Evolutionary conservation across 371 early-diverging fungal genomes (phyloP), one percentile per base, ranked within the genome.

Genomic region (Haplosporangium sp.): DNA sequence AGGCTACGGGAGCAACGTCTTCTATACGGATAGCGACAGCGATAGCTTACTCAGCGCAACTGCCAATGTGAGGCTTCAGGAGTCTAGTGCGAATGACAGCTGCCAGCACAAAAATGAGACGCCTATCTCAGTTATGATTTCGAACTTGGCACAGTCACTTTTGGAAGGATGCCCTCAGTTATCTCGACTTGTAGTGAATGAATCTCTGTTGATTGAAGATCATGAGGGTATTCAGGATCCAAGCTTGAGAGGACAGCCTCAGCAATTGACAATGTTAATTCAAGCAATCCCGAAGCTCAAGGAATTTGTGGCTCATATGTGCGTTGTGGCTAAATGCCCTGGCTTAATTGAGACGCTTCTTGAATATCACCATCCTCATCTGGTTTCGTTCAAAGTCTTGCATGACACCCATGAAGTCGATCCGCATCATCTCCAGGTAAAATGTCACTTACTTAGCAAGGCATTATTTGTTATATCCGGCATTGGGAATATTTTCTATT

Each of bases 361-460:
- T 10, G 66, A 75, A 13, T 61, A 65, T 38, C 75, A 66, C 37
- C 57, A 69, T 44, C 63, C 65, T 4, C 70, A 69, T 34, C 52
- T 75, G 3, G 9, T 13, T 7, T 75, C 75, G 2, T 75, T 75
- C 53, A 64, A 69, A 39, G 39, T 75, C 27, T 35, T 69, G 10
- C 66, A 67, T 10, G 48, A 62, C 27, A 13, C 27, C 15, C 47
- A 55, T 45, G 59, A 53, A 17, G 40, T 59, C 15, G 13, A 2
- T 10, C 42, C 44, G 2, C 15, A 8, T 38, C 20, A 61, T 44
- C n/a, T 19, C 9, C 64, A 65, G 55, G 61, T 62, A 55, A 42
- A 7, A 42, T 42, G 8, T 42, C 42, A 6, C 10, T 10, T 42
- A 42, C 10, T 42, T 42, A 27, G 27, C 27, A 27, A 27, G 27